Conservation (phyloP, 225 moss, liverwort and hornwort species). For the Pseudisothecium myosuroides region DNA sequence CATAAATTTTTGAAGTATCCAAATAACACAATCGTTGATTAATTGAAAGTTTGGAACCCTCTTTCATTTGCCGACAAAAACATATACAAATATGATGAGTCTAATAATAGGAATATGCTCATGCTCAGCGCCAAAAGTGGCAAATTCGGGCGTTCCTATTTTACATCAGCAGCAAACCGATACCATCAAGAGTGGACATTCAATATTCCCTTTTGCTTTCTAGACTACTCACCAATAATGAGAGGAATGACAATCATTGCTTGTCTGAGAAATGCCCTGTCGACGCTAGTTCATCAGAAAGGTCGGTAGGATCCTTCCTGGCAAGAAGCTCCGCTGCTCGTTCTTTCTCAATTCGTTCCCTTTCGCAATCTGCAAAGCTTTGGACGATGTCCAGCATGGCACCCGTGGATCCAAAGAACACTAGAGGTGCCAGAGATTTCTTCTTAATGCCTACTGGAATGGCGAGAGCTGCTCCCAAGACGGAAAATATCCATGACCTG, state of each 20-base stretch:
- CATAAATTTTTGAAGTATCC: neutral
- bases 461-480: slow-evolving; percentile 56
- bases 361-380: slow-evolving; percentile 66
- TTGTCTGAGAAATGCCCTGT: slow-evolving; percentile 6
- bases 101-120: neutral
- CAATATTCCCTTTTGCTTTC: neutral
- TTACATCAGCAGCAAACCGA: neutral
- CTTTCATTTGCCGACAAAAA: neutral
- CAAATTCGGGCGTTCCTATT: neutral
- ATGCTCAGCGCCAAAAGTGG: neutral
- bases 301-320: neutral
- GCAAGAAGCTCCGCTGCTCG: slow-evolving; percentile 15
- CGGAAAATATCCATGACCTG: slow-evolving; percentile 87
- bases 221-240: neutral
- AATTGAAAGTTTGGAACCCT: neutral
- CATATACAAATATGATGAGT: neutral
- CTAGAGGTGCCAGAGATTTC: slow-evolving; percentile 66
- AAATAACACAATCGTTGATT: neutral
- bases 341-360: slow-evolving; percentile 51
- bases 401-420: slow-evolving; percentile 80
- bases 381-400: slow-evolving; percentile 91
- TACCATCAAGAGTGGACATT: neutral
- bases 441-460: slow-evolving; percentile 68
- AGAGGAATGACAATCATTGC: neutral
- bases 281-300: neutral